Evolutionary conservation across 345 rosid genomes (phyloP).

Genomic region (Aegle marmelos): DNA sequence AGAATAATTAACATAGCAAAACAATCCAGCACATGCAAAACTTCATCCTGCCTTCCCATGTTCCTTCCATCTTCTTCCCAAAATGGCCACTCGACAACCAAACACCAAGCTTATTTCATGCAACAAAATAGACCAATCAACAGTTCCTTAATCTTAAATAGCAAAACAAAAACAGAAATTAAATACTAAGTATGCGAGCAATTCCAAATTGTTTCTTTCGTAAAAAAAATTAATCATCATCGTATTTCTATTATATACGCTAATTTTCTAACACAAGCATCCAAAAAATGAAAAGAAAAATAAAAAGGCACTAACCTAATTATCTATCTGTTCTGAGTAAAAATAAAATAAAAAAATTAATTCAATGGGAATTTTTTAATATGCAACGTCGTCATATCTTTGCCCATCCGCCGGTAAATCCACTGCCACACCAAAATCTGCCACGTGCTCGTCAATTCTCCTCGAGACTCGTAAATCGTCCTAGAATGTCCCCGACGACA

Average conservation of each 20-base stretch:
- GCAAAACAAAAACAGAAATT: not conserved
- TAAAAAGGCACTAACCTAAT: not conserved
- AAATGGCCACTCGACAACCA: not conserved
- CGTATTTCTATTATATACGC: not conserved
- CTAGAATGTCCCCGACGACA: not conserved
- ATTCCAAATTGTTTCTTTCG: not conserved
- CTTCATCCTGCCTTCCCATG: not conserved
- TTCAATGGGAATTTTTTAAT: not conserved
- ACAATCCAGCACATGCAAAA: not conserved
- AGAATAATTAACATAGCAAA: no score
- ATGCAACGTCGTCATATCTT: not conserved
- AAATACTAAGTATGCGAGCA: not conserved
- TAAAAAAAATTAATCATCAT: not conserved
- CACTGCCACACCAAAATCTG: not conserved
- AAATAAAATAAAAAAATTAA: not conserved
- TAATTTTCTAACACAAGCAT: not conserved
- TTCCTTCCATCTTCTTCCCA: not conserved
- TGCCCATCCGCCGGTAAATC: not conserved
- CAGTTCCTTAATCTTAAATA: not conserved
- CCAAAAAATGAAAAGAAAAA: no score
- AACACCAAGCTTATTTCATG: not conserved
- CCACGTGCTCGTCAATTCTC: not conserved
- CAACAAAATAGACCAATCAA: not conserved
- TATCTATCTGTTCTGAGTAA: not conserved
- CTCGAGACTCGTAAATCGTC: not conserved